Conservation (phyloP, 306 rosid genomes). For the Dalbergia cochinchinensis region DNA sequence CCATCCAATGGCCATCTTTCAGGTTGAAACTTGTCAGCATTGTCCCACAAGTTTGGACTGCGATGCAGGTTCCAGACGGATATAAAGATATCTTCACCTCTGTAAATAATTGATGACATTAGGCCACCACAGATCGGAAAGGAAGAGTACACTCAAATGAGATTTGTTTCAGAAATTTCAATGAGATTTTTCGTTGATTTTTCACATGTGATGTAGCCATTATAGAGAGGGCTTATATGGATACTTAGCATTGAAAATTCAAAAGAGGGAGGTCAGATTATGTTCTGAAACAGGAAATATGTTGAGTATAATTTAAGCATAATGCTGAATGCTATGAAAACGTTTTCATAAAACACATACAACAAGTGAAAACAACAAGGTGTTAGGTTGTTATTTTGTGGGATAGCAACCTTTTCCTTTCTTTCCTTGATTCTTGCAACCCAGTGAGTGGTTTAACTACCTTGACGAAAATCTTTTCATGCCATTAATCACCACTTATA, state of each 20-base stretch:
- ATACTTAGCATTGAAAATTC: conserved; percentile 10
- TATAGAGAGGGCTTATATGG: neutral
- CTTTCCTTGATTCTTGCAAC: too few species aligned
- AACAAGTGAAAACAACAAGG: too few species aligned
- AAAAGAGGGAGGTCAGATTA: neutral
- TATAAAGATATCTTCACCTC: conserved; percentile 95
- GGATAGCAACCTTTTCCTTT: too few species aligned
- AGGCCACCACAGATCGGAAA: conserved; percentile 27
- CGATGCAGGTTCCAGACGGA: conserved; percentile 96
- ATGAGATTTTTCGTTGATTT: neutral
- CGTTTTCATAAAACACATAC: too few species aligned
- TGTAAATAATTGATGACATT: conserved; percentile 52
- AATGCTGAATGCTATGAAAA: too few species aligned
- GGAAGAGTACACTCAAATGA: conserved; percentile 7
- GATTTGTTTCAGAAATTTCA: conserved; percentile 26
- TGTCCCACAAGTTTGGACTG: conserved; percentile 84
- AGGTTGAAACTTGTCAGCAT: conserved; percentile 83
- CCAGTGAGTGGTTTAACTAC: too few species aligned
- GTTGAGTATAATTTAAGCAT: neutral
- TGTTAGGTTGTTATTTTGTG: too few species aligned
- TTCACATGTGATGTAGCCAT: neutral
- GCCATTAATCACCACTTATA: too few species aligned
- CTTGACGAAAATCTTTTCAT: too few species aligned
- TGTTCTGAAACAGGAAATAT: neutral
- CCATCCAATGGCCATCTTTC: conserved; percentile 98